phyloP scores from a whole-genome alignment of 495 filamentous ascomycete species.

The Cercophora scortea region DNA sequence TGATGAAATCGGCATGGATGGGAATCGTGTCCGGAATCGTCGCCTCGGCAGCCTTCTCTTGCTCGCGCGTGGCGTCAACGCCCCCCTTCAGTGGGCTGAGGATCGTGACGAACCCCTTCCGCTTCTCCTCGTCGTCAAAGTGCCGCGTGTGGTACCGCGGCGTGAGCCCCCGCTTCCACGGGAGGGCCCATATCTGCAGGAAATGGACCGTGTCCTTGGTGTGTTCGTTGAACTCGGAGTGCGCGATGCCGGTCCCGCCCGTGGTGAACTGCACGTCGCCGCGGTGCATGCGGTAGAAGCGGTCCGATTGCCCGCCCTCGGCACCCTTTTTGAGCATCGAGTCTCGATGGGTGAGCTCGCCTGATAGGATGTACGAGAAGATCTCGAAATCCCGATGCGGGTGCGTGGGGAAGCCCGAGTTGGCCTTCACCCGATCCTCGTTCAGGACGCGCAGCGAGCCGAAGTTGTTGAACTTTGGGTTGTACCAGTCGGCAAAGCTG shows the following conservation, averaged over 20 bases:
- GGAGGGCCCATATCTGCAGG: slow-evolving; percentile 74
- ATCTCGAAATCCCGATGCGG: slow-evolving; percentile 77
- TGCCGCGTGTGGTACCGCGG: slow-evolving; percentile 63
- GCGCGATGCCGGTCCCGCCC: slow-evolving; percentile 68
- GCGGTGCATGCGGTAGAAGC: slow-evolving; percentile 63
- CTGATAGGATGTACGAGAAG: slow-evolving; percentile 71
- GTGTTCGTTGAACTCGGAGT: slow-evolving; percentile 69
- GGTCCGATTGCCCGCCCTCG: slow-evolving; percentile 43
- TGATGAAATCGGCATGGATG: slow-evolving; percentile 71
- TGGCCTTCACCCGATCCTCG: slow-evolving; percentile 66
- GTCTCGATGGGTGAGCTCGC: slow-evolving; percentile 76
- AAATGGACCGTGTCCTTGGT: slow-evolving; percentile 60
- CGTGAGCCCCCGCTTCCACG: slow-evolving; percentile 58
- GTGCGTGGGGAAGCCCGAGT: slow-evolving; percentile 71
- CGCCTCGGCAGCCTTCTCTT: slow-evolving; percentile 52
- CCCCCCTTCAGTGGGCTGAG: slow-evolving; percentile 63
- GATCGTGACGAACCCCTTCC: slow-evolving; percentile 57
- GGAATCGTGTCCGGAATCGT: slow-evolving; percentile 57
- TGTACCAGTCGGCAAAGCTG: slow-evolving; percentile 67
- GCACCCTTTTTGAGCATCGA: slow-evolving; percentile 55
- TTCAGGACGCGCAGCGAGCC: slow-evolving; percentile 72
- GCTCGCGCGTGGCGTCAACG: slow-evolving; percentile 45
- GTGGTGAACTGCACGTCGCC: slow-evolving; percentile 81
- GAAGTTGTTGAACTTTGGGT: slow-evolving; percentile 54
- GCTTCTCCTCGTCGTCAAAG: slow-evolving; percentile 62